Conservation (phyloP, 768 basidiomycete species). For the Paxillus involutus region DNA sequence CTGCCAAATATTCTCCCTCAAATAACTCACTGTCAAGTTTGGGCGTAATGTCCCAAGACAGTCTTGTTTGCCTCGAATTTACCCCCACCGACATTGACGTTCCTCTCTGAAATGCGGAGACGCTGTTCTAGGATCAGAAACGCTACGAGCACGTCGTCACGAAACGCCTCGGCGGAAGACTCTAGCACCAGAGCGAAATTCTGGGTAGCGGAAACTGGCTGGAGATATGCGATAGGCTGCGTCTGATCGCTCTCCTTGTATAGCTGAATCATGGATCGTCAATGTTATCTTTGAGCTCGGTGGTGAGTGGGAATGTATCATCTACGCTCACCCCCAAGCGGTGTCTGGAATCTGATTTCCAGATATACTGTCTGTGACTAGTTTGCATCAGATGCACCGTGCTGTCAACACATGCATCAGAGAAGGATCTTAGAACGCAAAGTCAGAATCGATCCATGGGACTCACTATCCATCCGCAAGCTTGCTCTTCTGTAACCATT, state of each 20-base stretch:
- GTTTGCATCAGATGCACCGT: conserved; percentile 10
- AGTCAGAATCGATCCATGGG: background rate
- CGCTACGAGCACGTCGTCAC: conserved; percentile 13
- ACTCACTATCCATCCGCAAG: conserved; percentile 15
- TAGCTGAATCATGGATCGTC: conserved; percentile 2
- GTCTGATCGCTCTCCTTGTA: conserved; percentile 6
- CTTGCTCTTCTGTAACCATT: conserved; percentile 11
- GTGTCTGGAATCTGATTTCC: conserved; percentile 12
- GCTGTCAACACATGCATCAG: background rate
- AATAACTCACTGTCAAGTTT: too few relatives aligned
- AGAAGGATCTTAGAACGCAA: background rate
- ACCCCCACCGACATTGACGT: conserved; percentile 8
- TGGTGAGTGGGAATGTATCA: background rate
- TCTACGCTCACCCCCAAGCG: conserved; percentile 11
- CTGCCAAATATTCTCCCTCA: too few relatives aligned
- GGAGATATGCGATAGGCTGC: conserved; percentile 10
- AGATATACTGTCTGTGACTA: background rate
- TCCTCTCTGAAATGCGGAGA: conserved; percentile 7
- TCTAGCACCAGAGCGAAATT: conserved; percentile 13
- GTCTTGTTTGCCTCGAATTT: conserved; percentile 14
- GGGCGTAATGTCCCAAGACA: conserved; percentile 6
- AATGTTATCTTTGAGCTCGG: too few relatives aligned
- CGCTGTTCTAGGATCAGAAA: conserved; percentile 16
- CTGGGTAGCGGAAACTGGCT: background rate
- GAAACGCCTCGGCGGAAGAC: conserved; percentile 1